phyloP scores from a whole-genome alignment of 2,329 filamentous ascomycete genomes.

The Akanthomyces dipterigenus region DNA sequence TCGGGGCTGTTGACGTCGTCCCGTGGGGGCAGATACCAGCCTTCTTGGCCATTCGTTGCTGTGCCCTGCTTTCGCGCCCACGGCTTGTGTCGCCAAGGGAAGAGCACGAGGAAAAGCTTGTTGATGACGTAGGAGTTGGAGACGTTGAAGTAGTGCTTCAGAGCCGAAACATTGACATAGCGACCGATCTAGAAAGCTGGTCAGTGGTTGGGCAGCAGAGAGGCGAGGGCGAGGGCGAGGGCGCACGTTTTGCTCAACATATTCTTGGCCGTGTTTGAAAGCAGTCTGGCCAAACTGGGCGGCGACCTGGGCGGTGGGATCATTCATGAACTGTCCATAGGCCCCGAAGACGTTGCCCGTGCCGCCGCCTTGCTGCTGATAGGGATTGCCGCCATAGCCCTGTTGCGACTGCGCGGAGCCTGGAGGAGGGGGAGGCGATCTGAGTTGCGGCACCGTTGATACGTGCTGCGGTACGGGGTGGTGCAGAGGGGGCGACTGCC shows the following conservation, averaged over 20 bases:
- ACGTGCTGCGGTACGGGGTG: slow-evolving; percentile 98
- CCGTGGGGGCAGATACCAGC: slow-evolving; percentile 80
- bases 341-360: slow-evolving; percentile 55
- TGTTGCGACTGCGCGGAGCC: slow-evolving; percentile 61
- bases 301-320: slow-evolving; percentile 90
- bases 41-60: slow-evolving; percentile 61
- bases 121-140: slow-evolving; percentile 94
- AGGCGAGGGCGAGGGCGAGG: not conserved
- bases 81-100: slow-evolving; percentile 95
- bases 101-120: slow-evolving; percentile 89
- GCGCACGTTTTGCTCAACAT: slow-evolving; percentile 88
- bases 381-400: slow-evolving; percentile 63
- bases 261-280: slow-evolving; percentile 85
- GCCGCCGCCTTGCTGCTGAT: slow-evolving; percentile 57
- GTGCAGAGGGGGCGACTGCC: slow-evolving; percentile 87
- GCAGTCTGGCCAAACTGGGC: slow-evolving; percentile 91
- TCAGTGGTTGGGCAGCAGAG: not conserved
- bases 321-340: slow-evolving; percentile 91
- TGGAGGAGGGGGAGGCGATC: slow-evolving; percentile 81
- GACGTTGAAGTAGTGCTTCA: slow-evolving; percentile 99
- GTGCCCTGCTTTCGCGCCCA: slow-evolving; percentile 88
- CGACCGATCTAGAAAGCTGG: slow-evolving; percentile 34
- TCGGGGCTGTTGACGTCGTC: slow-evolving; percentile 97
- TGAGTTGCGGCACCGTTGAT: slow-evolving; percentile 92
- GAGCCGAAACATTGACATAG: slow-evolving; percentile 84